Percentiles rank a stretch among this genome's conserved stretches.
These are phyloP conservation scores for Erysimum pusillum DNA, from an alignment of 441 rosid species.

Conservation along the genomic window DNA sequence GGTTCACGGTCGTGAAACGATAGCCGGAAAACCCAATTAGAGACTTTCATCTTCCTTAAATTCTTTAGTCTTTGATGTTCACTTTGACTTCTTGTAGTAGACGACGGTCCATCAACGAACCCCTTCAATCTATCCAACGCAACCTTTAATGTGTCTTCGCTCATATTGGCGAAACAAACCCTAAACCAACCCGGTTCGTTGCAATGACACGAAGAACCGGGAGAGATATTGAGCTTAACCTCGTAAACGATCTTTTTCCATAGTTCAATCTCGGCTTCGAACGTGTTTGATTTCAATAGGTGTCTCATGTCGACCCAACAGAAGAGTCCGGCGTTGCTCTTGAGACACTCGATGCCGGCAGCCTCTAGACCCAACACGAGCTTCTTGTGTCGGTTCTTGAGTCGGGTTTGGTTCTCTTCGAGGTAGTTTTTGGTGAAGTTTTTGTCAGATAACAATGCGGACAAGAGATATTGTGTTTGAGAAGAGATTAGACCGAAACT, in stretches of 20 bases:
- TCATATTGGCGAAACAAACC: constrained; percentile 93
- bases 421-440: constrained; percentile 77
- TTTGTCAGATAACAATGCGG: constrained; percentile 81
- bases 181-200: constrained; percentile 94
- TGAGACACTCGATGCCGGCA: constrained; percentile 70
- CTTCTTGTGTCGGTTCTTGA: constrained; percentile 58
- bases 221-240: constrained; percentile 83
- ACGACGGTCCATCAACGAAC: constrained; percentile 59
- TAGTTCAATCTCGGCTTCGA: constrained; percentile 85
- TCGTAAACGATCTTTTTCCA: constrained; percentile 89
- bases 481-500: constrained; percentile 96
- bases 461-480: constrained; percentile 86
- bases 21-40: constrained; percentile 89
- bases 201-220: constrained; percentile 94
- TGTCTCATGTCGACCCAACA: constrained; percentile 97
- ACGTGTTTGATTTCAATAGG: constrained; percentile 67
- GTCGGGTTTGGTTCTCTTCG: constrained; percentile 72
- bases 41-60: constrained; percentile 57
- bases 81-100: constrained; percentile 43
- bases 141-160: constrained; percentile 70
- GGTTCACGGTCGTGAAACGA: constrained; percentile 67
- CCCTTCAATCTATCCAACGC: constrained; percentile 70
- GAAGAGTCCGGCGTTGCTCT: constrained; percentile 88
- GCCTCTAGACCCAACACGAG: constrained; percentile 76
- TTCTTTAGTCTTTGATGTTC: constrained; percentile 50